Base-by-base conservation (phyloP, 768 basidiomycete genomes). In the Guyanaporus albipodus region DNA sequence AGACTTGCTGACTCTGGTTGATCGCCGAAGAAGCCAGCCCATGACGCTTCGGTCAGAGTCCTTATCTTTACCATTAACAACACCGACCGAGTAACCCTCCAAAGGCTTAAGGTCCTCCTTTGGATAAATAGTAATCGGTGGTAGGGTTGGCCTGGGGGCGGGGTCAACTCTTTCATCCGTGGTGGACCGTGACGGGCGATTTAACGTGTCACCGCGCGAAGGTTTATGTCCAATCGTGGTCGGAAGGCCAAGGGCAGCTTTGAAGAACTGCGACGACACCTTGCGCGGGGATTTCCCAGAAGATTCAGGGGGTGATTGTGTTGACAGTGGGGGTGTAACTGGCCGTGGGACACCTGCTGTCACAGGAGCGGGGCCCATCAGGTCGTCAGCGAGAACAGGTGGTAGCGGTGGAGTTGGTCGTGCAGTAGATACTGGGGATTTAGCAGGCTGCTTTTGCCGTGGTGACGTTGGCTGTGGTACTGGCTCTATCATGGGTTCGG, bases 11-110 rank as follows among this genome's bases (percentile, higher is more conserved):
- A 29, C 53, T 33, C 40, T 68, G 42, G 57, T 32, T 10, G 64
- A 59, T 35, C 52, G 55, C 38, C 58, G 47, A 38, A 62, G 69
- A 36, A 67, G 51, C 69, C 69, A 67, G 7, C 50, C 32, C 48
- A 58, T 57, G 47, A 56, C 31, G 53, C 74, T 75, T 45, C 70
- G 70, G 34, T 70, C 74, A 55, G 70, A 54, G 54, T 75, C 71
- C 71, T 58, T 70, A 43, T 60, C 64, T 43, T 57, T 62, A 26
- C 44, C 60, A 49, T 45, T 50, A 31, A 47, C 38, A 37, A 68
- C 58, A 52, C 67, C 59, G 52, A 64, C 55, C 27, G 63, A 56
- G 52, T 72, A 52, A 27, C 56, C 51, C 0, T 65, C 61, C 35
- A 67, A 58, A 38, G 65, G 50, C 6, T 51, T 56, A 2, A 40